Evolutionary conservation across 2,329 filamentous ascomycete genomes (phyloP), one percentile per base, ranked within the genome.

Genomic region (Fusarium anguioides): DNA sequence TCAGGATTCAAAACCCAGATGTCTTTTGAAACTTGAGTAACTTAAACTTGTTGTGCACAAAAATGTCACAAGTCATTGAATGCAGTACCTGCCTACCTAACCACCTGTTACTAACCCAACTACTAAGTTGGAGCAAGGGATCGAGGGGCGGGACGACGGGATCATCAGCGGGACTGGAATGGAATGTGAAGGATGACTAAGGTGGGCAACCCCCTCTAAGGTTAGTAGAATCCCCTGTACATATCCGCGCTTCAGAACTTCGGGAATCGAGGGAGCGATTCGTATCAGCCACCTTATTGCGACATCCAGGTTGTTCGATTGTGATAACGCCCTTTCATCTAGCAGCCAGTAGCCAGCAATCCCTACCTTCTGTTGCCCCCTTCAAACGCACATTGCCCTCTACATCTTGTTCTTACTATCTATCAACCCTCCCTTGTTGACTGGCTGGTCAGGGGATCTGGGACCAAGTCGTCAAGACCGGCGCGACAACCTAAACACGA

Each of bases 121-220:
- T 17, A 39, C 50, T 17, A 20, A 33, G 42, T 10, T 27, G 23
- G 29, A 50, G 26, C n/a, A 50, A 42, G 36, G 26, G n/a, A 51
- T 63, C 20, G 9, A 47, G 58, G 21, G 24, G 31, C 33, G 35
- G 50, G 65, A 46, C 31, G 24, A 21, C 55, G 60, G 65, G 65
- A 68, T 62, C 60, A 42, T 58, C 51, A 46, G 55, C 51, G 48
- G 60, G 47, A 31, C 49, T 62, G 60, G 65, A 68, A 68, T 69
- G 60, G 40, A 49, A 66, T 31, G 37, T 27, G 24, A 26, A 15
- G 17, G 60, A 68, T 68, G 65, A 68, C 65, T 68, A 69, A 68
- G 51, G 24, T 18, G n/a, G n/a, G n/a, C n/a, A n/a, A n/a, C n/a
- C 45, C n/a, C 50, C 24, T 45, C 48, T 48, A 48, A n/a, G n/a